A percentile compares a stretch with the other conserved stretches of the same genome.
Evolutionary conservation across 2,329 filamentous ascomycete species (phyloP).

Genomic region (Colletotrichum coccodes): DNA sequence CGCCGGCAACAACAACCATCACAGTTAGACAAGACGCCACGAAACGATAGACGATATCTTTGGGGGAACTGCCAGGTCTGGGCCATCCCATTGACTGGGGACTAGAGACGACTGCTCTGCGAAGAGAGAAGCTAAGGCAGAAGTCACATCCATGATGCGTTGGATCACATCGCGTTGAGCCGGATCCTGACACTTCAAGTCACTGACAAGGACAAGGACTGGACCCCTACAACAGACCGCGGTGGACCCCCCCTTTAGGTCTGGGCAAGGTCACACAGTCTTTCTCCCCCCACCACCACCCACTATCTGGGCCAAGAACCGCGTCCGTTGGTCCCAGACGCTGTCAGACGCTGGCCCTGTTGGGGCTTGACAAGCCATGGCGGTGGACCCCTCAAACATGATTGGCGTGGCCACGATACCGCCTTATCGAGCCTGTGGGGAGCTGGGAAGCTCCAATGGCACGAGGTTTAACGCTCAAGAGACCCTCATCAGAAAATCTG

Average conservation of each 20-base stretch:
- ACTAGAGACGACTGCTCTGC: background rate
- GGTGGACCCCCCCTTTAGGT: background rate
- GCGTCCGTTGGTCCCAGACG: constrained; percentile 29
- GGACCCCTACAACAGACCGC: background rate
- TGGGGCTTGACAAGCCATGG: constrained; percentile 31
- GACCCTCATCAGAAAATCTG: constrained; percentile 31
- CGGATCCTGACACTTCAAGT: constrained; percentile 24
- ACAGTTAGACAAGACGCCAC: background rate
- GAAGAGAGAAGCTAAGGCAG: background rate
- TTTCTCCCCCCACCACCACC: constrained; percentile 13
- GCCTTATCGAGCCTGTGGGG: constrained; percentile 25
- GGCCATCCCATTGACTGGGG: background rate
- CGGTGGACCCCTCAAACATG: constrained; percentile 19
- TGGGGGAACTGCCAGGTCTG: background rate
- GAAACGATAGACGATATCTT: background rate
- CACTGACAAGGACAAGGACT: background rate
- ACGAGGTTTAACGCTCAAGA: background rate
- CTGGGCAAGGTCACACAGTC: constrained; percentile 7
- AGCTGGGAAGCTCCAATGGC: background rate
- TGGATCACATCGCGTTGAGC: constrained; percentile 22
- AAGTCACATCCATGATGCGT: constrained; percentile 25
- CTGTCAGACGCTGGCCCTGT: constrained; percentile 25
- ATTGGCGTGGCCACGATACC: constrained; percentile 21
- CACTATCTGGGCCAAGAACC: constrained; percentile 11
- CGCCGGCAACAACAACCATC: background rate